phyloP scores from a whole-genome alignment of 2,329 filamentous ascomycete genomes.

The Lachnellula arida region DNA sequence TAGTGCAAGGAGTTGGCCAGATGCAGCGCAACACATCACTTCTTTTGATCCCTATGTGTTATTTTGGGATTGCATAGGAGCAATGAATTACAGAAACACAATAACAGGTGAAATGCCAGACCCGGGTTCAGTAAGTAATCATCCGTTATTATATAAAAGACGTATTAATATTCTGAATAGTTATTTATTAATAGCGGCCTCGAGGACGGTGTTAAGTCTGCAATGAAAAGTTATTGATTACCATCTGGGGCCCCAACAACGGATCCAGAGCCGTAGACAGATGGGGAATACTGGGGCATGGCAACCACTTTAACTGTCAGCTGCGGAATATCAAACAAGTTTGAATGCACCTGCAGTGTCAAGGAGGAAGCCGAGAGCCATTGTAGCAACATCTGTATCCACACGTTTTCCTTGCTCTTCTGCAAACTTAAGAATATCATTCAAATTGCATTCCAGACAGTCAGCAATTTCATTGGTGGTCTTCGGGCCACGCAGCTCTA shows the following conservation, averaged over 20 bases:
- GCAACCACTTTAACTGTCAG: slow-evolving; percentile 10
- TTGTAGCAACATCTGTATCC: slow-evolving; percentile 15
- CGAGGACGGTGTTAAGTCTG: too few relatives aligned
- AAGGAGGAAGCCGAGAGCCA: slow-evolving; percentile 5
- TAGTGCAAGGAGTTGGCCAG: too few relatives aligned
- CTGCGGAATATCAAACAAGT: neutral
- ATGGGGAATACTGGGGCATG: slow-evolving; percentile 18
- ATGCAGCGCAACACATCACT: fast-evolving
- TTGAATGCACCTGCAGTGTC: slow-evolving; percentile 7
- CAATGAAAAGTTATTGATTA: too few relatives aligned
- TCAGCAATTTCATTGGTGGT: slow-evolving; percentile 19
- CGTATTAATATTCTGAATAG: too few relatives aligned
- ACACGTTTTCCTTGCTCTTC: slow-evolving; percentile 12
- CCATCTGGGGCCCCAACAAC: too few relatives aligned
- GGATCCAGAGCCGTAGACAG: slow-evolving; percentile 15
- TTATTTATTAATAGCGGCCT: too few relatives aligned
- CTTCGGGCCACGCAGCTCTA: slow-evolving; percentile 14
- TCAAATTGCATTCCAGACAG: slow-evolving; percentile 14
- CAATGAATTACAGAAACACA: too few relatives aligned
- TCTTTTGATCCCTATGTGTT: too few relatives aligned
- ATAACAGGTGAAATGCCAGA: too few relatives aligned
- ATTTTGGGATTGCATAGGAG: too few relatives aligned
- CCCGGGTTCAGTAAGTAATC: too few relatives aligned
- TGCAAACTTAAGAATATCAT: slow-evolving; percentile 15
- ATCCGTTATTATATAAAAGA: too few relatives aligned